Evolutionary conservation across 768 basidiomycete genomes (phyloP).

Genomic region (Nevesoporus exiguus): DNA sequence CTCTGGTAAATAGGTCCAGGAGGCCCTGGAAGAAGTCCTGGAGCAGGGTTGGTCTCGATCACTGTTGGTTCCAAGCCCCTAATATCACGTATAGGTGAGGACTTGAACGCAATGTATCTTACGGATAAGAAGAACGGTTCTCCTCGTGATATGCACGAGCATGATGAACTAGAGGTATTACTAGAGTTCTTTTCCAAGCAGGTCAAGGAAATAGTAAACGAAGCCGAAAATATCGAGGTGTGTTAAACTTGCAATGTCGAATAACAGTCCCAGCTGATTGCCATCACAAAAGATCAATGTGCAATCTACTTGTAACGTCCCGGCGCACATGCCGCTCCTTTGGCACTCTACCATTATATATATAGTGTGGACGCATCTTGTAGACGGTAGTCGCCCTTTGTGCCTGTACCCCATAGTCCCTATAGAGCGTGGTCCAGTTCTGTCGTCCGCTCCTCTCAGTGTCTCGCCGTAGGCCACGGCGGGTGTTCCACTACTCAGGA

Average conservation of each 20-base stretch:
- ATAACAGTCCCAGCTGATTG: neutral
- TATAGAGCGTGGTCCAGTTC: too few species aligned
- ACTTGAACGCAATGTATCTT: slow-evolving; percentile 93
- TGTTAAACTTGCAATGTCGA: slow-evolving; percentile 11
- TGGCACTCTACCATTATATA: too few species aligned
- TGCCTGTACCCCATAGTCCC: too few species aligned
- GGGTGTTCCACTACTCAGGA: too few species aligned
- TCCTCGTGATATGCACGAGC: slow-evolving; percentile 67
- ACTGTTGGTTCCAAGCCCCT: neutral
- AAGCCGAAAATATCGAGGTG: slow-evolving; percentile 84
- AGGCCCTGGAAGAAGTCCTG: slow-evolving; percentile 88
- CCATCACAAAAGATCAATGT: slow-evolving; percentile 61
- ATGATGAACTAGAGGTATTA: slow-evolving; percentile 89
- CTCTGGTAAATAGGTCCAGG: slow-evolving; percentile 59
- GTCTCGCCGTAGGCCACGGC: too few species aligned
- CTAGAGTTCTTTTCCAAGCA: slow-evolving; percentile 96
- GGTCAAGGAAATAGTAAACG: slow-evolving; percentile 94
- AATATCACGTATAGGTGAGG: slow-evolving; percentile 64
- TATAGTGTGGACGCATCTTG: too few species aligned
- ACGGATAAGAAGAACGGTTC: slow-evolving; percentile 72
- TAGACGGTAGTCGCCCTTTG: too few species aligned
- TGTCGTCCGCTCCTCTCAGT: too few species aligned
- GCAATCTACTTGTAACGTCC: too few species aligned
- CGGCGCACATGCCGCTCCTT: too few species aligned
- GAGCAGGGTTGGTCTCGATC: slow-evolving; percentile 64